Evolutionary conservation across 129 eudicot genomes (phyloP).

Genomic region (Daucus carota): DNA sequence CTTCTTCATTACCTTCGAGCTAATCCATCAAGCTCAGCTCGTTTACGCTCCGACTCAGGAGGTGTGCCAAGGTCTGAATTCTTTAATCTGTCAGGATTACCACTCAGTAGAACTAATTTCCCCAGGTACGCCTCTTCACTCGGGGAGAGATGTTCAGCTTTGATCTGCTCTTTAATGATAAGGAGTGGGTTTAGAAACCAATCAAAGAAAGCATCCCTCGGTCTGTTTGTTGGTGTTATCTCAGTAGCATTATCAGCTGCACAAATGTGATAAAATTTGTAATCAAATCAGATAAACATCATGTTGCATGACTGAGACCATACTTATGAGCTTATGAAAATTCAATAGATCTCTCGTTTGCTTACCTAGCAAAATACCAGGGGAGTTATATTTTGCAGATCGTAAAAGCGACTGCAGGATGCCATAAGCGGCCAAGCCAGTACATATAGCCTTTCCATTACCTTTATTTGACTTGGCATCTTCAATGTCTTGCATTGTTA

Average conservation of each 20-base stretch:
- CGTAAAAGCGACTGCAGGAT: conserved; percentile 59
- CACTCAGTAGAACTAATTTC: conserved; percentile 51
- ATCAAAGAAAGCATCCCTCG: conserved; percentile 70
- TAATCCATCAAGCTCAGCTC: conserved; percentile 79
- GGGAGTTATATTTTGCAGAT: conserved; percentile 59
- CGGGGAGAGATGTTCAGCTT: conserved; percentile 58
- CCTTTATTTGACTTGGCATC: conserved; percentile 70
- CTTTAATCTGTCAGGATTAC: conserved; percentile 52
- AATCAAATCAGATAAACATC: neutral
- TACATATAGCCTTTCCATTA: conserved; percentile 46
- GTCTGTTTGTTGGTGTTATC: conserved; percentile 68
- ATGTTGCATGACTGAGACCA: neutral
- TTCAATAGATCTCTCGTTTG: neutral
- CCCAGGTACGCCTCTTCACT: conserved; percentile 68
- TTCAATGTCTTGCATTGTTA: conserved; percentile 68
- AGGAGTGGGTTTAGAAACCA: conserved; percentile 87
- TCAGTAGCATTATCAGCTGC: conserved; percentile 71
- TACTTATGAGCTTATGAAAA: neutral
- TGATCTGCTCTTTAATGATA: conserved; percentile 82
- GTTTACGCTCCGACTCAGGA: conserved; percentile 66
- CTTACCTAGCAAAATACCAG: conserved; percentile 77
- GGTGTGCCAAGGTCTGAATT: conserved; percentile 34
- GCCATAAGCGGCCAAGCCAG: conserved; percentile 83
- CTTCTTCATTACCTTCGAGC: conserved; percentile 60
- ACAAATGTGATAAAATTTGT: neutral